Base-by-base conservation (phyloP, 2,329 filamentous ascomycete genomes). In the Sclerotinia trifoliorum region DNA sequence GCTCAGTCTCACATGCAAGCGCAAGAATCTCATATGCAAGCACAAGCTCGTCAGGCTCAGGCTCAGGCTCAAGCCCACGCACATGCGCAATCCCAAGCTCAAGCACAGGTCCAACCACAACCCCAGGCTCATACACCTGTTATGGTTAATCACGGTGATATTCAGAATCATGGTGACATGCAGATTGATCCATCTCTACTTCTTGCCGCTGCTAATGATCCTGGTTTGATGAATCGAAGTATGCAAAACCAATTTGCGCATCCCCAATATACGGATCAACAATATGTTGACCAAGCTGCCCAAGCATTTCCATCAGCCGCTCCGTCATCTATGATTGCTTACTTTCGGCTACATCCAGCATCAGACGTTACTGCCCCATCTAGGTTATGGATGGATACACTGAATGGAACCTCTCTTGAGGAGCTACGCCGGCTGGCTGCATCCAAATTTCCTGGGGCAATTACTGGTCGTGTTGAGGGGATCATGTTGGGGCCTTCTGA, bases 281-380 rank as follows among this genome's bases (percentile, higher is more conserved):
- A 76, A 63, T 77, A 75, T 64, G 71, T 79, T 80, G 60, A 78
- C 73, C 29, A 79, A 80, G 35, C 80, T 78, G 42, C 78, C 79
- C 80, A 80, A 69, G 75, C 77, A 44, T 81, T 80, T 68, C 68
- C 75, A 57, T 70, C 73, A 29, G 66, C 42, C 13, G 24, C 72
- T 10, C 66, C 74, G 10, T 69, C 74, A 4, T 78, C 84, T 2
- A 84, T 88, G 54, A 83, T 88, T 2, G 84, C 91, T 17, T 93
- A 88, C 78, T 85, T 94, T 72, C 87, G 89, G n/a, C 82, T 92
- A 6, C 85, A 90, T 72, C 84, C 86, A 0, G 82, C 83, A n/a
- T 91, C 89, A 4, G 83, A 82, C 17, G 81, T 89, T 46, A 79
- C 82, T 7, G 76, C 81, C 69, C 82, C 75, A 69, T 78, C 77